phyloP scores from a whole-genome alignment of 495 filamentous ascomycete genomes.

The Penicillium taxi region DNA sequence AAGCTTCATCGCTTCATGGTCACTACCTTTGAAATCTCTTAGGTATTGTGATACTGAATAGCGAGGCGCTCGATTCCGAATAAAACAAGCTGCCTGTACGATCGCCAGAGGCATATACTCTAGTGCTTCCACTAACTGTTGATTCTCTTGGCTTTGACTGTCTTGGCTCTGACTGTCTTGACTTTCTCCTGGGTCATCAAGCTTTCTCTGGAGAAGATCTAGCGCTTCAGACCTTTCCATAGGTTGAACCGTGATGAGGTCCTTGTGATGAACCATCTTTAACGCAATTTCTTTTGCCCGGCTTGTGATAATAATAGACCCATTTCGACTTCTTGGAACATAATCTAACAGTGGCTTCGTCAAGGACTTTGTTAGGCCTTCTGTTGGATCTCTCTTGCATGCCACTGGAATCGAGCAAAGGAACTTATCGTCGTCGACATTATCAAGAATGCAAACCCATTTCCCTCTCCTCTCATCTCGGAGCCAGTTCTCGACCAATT shows the following conservation, averaged over 20 bases:
- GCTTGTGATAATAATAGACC: slow-evolving; percentile 17
- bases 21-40: slow-evolving; percentile 19
- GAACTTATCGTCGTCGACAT: slow-evolving; percentile 10
- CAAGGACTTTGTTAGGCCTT: not conserved
- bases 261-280: not conserved
- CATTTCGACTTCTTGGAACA: not conserved
- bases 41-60: slow-evolving; percentile 28
- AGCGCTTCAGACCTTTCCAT: not conserved
- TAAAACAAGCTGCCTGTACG: not conserved
- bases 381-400: not conserved
- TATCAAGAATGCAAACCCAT: slow-evolving; percentile 5
- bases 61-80: slow-evolving; percentile 12
- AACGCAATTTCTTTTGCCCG: not conserved
- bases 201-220: not conserved
- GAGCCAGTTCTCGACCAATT: slow-evolving; percentile 34
- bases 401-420: slow-evolving; percentile 9
- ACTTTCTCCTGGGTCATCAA: not conserved
- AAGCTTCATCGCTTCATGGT: not conserved
- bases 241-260: not conserved
- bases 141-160: not conserved
- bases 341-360: slow-evolving; percentile 1
- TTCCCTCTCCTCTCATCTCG: slow-evolving; percentile 18
- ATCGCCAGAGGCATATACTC: not conserved
- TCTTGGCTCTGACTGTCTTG: not conserved
- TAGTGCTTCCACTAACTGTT: not conserved